phyloP scores from a whole-genome alignment of 192 early-diverging fungal genomes.

The Funneliformis geosporum region DNA sequence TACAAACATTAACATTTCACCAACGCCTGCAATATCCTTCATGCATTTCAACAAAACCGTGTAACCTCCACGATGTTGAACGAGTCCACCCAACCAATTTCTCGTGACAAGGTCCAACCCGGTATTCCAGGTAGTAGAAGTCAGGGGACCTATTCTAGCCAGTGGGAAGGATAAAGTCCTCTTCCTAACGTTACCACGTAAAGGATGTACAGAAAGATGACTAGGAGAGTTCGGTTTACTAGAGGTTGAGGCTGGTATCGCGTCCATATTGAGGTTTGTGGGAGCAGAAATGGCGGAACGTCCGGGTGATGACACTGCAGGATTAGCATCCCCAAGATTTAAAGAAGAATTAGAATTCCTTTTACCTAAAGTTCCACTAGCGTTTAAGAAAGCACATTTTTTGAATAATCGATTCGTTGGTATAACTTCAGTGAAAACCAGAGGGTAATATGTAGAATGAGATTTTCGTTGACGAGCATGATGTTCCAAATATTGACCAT shows the following conservation, averaged over 20 bases:
- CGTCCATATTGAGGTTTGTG: conserved; percentile 25
- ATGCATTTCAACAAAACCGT: conserved; percentile 34
- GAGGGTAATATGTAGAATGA: conserved; percentile 38
- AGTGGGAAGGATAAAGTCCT: conserved; percentile 45
- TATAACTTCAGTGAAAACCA: conserved; percentile 40
- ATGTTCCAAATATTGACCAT: conserved; percentile 46
- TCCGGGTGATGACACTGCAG: background rate
- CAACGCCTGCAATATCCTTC: conserved; percentile 38
- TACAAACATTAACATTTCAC: conserved; percentile 35
- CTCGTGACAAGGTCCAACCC: conserved; percentile 39
- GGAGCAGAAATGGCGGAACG: background rate
- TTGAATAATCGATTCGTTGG: conserved; percentile 35
- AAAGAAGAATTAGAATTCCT: background rate
- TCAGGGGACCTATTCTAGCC: conserved; percentile 23
- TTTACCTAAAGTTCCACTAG: conserved; percentile 36
- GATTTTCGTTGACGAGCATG: conserved; percentile 43
- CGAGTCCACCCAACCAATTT: conserved; percentile 28
- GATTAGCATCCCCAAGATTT: background rate
- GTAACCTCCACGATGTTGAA: conserved; percentile 24
- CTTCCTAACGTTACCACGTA: conserved; percentile 9
- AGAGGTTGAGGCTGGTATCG: background rate
- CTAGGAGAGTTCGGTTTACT: conserved; percentile 4
- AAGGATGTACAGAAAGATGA: background rate
- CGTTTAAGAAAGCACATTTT: conserved; percentile 28
- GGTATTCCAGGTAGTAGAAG: conserved; percentile 10